A percentile compares a stretch with the other conserved stretches of the same genome.
Evolutionary conservation across 2,329 filamentous ascomycete species (phyloP).

Genomic region (Nothomitra cinnamomea): DNA sequence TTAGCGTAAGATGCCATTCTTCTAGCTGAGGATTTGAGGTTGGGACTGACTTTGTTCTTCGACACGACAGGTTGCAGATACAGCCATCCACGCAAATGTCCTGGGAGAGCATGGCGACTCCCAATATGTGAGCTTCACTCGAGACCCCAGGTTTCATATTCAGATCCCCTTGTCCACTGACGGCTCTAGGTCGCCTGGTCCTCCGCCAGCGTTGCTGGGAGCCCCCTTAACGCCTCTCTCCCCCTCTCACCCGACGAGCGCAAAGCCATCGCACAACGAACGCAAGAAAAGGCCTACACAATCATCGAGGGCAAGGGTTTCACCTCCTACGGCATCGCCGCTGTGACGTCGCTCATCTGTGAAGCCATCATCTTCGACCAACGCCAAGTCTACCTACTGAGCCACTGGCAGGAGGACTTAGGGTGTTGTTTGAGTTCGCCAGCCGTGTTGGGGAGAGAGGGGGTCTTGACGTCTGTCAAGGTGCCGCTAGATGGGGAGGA

Average conservation of each 20-base stretch:
- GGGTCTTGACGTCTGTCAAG: conserved; percentile 23
- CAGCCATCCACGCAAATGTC: conserved; percentile 26
- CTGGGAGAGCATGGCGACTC: conserved; percentile 32
- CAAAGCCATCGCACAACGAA: conserved; percentile 25
- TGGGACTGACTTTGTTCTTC: too few species aligned
- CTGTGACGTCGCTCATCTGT: conserved; percentile 31
- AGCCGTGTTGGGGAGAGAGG: conserved; percentile 29
- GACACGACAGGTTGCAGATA: conserved; percentile 18
- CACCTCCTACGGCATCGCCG: conserved; percentile 33
- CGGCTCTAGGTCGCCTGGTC: too few species aligned
- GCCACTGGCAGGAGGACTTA: conserved; percentile 30
- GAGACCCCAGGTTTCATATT: too few species aligned
- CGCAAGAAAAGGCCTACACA: conserved; percentile 28
- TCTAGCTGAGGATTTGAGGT: too few species aligned
- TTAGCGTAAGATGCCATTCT: too few species aligned
- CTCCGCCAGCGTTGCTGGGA: conserved; percentile 25
- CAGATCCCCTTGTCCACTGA: too few species aligned
- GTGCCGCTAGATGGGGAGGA: conserved; percentile 21
- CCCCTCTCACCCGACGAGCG: conserved; percentile 16
- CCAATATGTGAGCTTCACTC: too few species aligned
- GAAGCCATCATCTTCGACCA: conserved; percentile 32
- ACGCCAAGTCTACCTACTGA: conserved; percentile 29
- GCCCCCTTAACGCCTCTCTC: conserved; percentile 22
- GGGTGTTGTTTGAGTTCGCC: conserved; percentile 34
- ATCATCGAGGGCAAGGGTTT: conserved; percentile 34